These are phyloP conservation scores for Linderniella brevidens DNA, from an alignment of 257 asterid genomes.

Conservation along the genomic window DNA sequence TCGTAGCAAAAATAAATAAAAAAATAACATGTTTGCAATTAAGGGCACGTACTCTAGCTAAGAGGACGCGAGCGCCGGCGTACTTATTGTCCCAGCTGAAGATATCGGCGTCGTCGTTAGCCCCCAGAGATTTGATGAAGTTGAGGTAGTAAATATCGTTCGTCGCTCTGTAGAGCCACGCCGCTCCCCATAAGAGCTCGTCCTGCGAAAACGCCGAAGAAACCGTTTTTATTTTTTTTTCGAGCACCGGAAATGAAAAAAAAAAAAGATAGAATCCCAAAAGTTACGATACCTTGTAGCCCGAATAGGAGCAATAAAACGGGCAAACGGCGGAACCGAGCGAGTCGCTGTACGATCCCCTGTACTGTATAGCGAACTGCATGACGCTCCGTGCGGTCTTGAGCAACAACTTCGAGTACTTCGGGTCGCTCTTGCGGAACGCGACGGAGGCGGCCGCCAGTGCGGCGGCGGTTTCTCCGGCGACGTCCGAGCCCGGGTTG, in stretches of 20 bases:
- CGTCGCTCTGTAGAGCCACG: conserved; percentile 78
- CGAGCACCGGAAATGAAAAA: too few relatives aligned
- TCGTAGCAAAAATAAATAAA: not conserved
- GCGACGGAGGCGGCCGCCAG: conserved; percentile 80
- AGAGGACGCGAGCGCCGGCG: conserved; percentile 76
- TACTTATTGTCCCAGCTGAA: conserved; percentile 90
- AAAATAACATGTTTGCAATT: not conserved
- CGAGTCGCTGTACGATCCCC: conserved; percentile 69
- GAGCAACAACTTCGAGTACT: conserved; percentile 33
- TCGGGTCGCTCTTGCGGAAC: conserved; percentile 35
- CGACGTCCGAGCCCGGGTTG: conserved; percentile 85
- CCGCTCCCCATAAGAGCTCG: conserved; percentile 77
- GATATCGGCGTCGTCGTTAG: conserved; percentile 34
- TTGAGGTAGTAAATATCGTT: conserved; percentile 36
- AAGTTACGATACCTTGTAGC: conserved; percentile 33
- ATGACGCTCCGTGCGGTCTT: conserved; percentile 40
- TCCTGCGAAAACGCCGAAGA: conserved; percentile 20
- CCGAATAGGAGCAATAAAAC: conserved; percentile 74
- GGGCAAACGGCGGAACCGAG: conserved; percentile 66
- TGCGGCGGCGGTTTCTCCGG: conserved; percentile 88
- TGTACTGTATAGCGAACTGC: conserved; percentile 46
- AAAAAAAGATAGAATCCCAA: not conserved
- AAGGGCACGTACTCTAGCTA: conserved; percentile 33
- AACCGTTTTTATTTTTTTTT: not conserved
- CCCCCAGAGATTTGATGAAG: conserved; percentile 36